Conservation (phyloP, 176 grass and related monocot genomes). For the Luzula sylvatica region DNA sequence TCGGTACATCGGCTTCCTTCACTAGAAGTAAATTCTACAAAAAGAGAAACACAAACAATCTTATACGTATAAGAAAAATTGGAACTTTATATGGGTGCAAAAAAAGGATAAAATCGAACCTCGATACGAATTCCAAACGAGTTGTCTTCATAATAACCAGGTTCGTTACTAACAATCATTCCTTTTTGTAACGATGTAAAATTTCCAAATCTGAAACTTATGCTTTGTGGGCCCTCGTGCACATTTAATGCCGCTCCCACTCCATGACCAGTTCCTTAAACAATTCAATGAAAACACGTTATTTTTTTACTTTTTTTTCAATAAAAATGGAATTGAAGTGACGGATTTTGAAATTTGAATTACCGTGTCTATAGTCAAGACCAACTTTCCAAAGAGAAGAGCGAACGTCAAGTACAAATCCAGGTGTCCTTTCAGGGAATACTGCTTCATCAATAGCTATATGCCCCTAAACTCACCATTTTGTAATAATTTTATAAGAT, state of each 20-base stretch:
- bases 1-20: constrained; percentile 61
- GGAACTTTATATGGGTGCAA: neutral
- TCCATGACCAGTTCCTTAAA: constrained; percentile 80
- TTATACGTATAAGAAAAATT: constrained; percentile 5
- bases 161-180: constrained; percentile 91
- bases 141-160: constrained; percentile 87
- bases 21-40: constrained; percentile 86
- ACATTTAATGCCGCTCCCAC: constrained; percentile 85
- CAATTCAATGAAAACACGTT: constrained; percentile 7
- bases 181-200: constrained; percentile 68
- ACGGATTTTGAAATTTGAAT: neutral
- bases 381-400: constrained; percentile 87
- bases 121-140: constrained; percentile 95
- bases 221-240: constrained; percentile 76
- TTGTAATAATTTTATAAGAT: neutral
- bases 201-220: constrained; percentile 81
- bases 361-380: constrained; percentile 83
- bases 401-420: constrained; percentile 74
- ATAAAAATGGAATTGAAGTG: too few species aligned
- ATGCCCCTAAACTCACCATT: constrained; percentile 47
- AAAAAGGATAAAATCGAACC: constrained; percentile 29
- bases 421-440: constrained; percentile 75
- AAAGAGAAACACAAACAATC: constrained; percentile 1
- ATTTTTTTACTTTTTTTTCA: too few species aligned
- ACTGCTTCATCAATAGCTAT: constrained; percentile 77